Conservation (phyloP, 441 rosid genomes). For the Corymbia calophylla region DNA sequence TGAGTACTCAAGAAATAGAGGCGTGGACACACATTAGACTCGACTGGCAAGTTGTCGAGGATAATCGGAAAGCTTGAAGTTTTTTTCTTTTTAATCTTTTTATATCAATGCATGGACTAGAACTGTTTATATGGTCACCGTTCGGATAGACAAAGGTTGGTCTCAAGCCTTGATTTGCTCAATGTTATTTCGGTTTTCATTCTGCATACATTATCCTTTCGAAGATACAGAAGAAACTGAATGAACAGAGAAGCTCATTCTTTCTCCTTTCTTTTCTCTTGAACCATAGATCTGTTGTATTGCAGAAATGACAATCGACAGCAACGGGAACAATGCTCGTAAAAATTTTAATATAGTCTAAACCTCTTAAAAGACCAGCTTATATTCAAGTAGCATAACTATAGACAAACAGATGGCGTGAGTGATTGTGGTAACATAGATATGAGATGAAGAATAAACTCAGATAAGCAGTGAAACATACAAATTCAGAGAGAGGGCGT, state of each 20-base stretch:
- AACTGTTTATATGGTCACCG: not conserved
- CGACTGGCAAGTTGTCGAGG: not conserved
- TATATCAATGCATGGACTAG: not conserved
- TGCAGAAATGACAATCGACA: fast-evolving
- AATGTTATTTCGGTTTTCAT: not conserved
- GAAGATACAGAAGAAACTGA: not conserved
- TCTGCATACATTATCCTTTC: not conserved
- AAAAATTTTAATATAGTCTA: not conserved
- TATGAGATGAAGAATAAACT: not conserved
- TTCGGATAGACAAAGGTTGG: not conserved
- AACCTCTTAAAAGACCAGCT: not conserved
- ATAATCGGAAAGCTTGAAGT: not conserved
- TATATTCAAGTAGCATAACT: not conserved
- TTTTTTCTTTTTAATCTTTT: not conserved
- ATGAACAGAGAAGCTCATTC: not conserved
- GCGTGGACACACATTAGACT: not conserved
- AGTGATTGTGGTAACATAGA: not conserved
- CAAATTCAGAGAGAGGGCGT: not conserved
- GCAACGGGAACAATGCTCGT: not conserved
- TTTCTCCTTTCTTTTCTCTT: not conserved
- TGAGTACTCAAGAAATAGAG: not conserved
- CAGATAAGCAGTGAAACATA: not conserved
- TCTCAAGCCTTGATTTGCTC: not conserved
- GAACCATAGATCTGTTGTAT: not conserved
- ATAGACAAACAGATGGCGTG: not conserved